A percentile compares a stretch with the other conserved stretches of the same genome.
phyloP scores from a whole-genome alignment of 345 rosid species.

The Citrus trifoliata region DNA sequence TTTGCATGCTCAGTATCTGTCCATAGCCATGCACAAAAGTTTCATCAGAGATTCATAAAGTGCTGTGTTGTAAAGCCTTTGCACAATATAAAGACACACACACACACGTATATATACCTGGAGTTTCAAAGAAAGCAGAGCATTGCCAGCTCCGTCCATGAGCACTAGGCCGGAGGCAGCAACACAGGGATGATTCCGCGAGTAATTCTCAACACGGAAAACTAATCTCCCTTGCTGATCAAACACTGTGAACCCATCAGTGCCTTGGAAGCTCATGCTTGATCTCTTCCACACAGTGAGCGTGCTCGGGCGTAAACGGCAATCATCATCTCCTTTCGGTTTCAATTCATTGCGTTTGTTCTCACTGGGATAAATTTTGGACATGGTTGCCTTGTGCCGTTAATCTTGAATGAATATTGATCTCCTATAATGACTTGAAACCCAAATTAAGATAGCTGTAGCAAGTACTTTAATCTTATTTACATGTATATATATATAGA shows the following conservation, averaged over 20 bases:
- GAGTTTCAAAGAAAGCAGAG: conserved; percentile 39
- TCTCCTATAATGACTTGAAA: too few relatives aligned
- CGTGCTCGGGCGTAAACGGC: conserved; percentile 3
- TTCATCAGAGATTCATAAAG: too few relatives aligned
- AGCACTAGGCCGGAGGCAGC: conserved; percentile 30
- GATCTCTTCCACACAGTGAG: conserved; percentile 53
- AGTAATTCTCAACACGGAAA: conserved; percentile 53
- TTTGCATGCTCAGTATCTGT: conserved; percentile 38
- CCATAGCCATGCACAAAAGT: not conserved
- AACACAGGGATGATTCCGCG: conserved; percentile 26
- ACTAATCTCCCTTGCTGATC: conserved; percentile 36
- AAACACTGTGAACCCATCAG: conserved; percentile 53
- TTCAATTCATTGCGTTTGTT: not conserved
- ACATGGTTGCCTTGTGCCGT: conserved; percentile 18
- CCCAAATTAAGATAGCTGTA: too few relatives aligned
- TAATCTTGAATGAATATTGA: too few relatives aligned
- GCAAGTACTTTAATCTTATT: too few relatives aligned
- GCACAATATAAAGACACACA: too few relatives aligned
- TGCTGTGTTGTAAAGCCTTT: too few relatives aligned
- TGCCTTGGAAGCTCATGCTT: conserved; percentile 59
- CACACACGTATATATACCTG: conserved; percentile 20
- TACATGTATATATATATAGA: too few relatives aligned
- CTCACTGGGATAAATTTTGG: conserved; percentile 38
- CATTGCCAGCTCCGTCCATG: conserved; percentile 55
- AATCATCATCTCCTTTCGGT: not conserved